These are phyloP conservation scores for Colletotrichum trifolii DNA, from an alignment of 2,329 filamentous ascomycete genomes.

Conservation along the genomic window DNA sequence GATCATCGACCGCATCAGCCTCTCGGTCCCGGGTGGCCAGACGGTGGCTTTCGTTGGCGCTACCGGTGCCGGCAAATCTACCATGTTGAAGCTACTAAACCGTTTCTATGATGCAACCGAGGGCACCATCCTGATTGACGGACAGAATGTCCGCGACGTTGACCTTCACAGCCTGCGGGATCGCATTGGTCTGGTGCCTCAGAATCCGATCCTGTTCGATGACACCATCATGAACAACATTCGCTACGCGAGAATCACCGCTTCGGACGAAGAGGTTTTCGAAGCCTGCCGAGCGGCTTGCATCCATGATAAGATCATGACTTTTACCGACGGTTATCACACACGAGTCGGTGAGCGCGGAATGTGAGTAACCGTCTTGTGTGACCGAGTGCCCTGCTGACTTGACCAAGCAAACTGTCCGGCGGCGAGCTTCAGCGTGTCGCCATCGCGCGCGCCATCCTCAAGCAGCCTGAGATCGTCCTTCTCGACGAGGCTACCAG, in stretches of 20 bases:
- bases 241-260: slow-evolving; percentile 64
- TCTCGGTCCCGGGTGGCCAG: slow-evolving; percentile 61
- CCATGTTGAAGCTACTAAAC: slow-evolving; percentile 67
- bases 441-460: slow-evolving; percentile 76
- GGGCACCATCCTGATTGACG: slow-evolving; percentile 66
- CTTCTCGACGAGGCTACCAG: slow-evolving; percentile 84
- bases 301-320: slow-evolving; percentile 68
- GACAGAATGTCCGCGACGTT: slow-evolving; percentile 66
- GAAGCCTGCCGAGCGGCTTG: slow-evolving; percentile 66
- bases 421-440: slow-evolving; percentile 75
- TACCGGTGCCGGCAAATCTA: slow-evolving; percentile 70
- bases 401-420: slow-evolving; percentile 64
- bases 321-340: slow-evolving; percentile 63
- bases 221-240: slow-evolving; percentile 70
- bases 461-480: slow-evolving; percentile 80
- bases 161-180: slow-evolving; percentile 63
- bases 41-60: slow-evolving; percentile 70
- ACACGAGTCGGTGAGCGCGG: slow-evolving; percentile 63
- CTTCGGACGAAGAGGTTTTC: slow-evolving; percentile 65
- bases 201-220: slow-evolving; percentile 66
- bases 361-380: slow-evolving; percentile 47
- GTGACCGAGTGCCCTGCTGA: slow-evolving; percentile 35
- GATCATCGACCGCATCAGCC: slow-evolving; percentile 65
- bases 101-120: slow-evolving; percentile 68
- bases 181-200: slow-evolving; percentile 67